Evolutionary conservation across 495 filamentous ascomycete species (phyloP).

Genomic region (Penicillium crystallinum): DNA sequence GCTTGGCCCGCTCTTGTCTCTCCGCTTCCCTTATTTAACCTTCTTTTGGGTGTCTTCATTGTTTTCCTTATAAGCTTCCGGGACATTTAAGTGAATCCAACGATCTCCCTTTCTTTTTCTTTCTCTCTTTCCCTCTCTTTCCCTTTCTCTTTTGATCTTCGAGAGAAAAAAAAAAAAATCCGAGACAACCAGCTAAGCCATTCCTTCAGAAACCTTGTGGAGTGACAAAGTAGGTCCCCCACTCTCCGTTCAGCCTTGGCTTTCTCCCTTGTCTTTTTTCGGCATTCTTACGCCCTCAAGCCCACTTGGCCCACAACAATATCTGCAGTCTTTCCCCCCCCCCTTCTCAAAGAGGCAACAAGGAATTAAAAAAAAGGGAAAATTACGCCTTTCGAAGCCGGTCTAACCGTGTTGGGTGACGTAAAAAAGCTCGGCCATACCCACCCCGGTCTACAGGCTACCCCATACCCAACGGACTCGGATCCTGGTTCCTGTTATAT

Average conservation of each 20-base stretch:
- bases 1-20: conserved; percentile 15
- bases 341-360: conserved; percentile 9
- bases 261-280: conserved; percentile 15
- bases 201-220: conserved; percentile 19
- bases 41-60: conserved; percentile 25
- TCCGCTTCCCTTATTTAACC: conserved; percentile 29
- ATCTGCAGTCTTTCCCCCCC: conserved; percentile 20
- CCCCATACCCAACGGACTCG: conserved; percentile 26
- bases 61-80: conserved; percentile 11
- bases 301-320: conserved; percentile 24
- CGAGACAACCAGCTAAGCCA: conserved; percentile 19
- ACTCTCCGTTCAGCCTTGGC: conserved; percentile 4
- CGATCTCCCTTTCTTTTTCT: conserved; percentile 6
- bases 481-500: conserved; percentile 24
- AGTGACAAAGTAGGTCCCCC: conserved; percentile 15
- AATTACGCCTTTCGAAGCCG: conserved; percentile 11
- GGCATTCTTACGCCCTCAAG: conserved; percentile 23
- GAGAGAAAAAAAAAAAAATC: conserved; percentile 1
- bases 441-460: conserved; percentile 20
- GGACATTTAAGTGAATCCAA: conserved; percentile 6
- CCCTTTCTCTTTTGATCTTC: conserved; percentile 6
- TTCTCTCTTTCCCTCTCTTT: conserved; percentile 6
- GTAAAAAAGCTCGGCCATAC: conserved; percentile 27
- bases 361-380: conserved; percentile 5
- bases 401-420: conserved; percentile 25